A percentile compares a stretch with the other conserved stretches of the same genome.
These are phyloP conservation scores for Solanum arcanum DNA, from an alignment of 257 asterid genomes.

Conservation along the genomic window DNA sequence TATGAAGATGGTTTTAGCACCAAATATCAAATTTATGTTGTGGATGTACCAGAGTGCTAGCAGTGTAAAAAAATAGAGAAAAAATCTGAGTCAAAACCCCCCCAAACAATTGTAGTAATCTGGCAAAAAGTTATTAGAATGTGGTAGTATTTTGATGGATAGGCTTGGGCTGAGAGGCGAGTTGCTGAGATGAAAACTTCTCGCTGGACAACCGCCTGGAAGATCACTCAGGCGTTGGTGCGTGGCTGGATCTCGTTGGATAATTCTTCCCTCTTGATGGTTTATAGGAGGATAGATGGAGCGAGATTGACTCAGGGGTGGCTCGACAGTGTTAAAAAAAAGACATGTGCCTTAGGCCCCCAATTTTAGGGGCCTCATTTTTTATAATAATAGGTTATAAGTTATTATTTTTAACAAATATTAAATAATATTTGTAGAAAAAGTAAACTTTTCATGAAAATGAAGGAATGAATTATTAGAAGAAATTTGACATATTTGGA, in stretches of 20 bases:
- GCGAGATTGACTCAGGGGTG: neutral
- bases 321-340: too few species aligned
- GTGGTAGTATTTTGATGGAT: neutral
- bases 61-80: neutral
- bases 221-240: neutral
- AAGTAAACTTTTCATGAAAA: too few species aligned
- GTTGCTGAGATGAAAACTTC: neutral
- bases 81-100: neutral
- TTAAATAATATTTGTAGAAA: too few species aligned
- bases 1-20: neutral
- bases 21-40: neutral
- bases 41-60: neutral
- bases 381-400: too few species aligned
- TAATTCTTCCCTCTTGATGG: neutral
- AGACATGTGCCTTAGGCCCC: too few species aligned
- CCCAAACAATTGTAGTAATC: neutral
- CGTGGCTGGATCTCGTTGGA: neutral
- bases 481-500: too few species aligned
- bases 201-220: neutral
- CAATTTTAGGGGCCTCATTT: too few species aligned
- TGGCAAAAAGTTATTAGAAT: neutral
- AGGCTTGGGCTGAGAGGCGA: neutral
- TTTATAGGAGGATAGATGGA: neutral
- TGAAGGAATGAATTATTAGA: too few species aligned
- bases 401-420: too few species aligned